Base-by-base conservation (phyloP, 2,329 filamentous ascomycete species). In the Aureobasidium musti region DNA sequence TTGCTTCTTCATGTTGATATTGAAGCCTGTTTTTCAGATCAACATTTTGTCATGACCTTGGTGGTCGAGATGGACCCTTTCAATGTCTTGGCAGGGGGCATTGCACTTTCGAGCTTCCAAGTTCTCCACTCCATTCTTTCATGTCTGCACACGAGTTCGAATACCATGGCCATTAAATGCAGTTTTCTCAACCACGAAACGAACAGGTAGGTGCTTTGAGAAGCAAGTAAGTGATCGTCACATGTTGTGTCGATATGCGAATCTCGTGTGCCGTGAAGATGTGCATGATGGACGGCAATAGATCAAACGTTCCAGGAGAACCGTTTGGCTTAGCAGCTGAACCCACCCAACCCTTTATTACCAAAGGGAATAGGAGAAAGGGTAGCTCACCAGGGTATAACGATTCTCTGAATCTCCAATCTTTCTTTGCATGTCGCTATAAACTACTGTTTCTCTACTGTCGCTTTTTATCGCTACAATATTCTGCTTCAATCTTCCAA, bases 221-320 rank as follows among this genome's bases (percentile, higher is more conserved):
- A 19, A 23, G 4, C 21, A 39, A 13, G 33, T 56, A 11, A 6
- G 13, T 28, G 47, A 23, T 26, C 7, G 33, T 8, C n/a, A 8
- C 17, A 23, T 10, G n/a, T 2, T 5, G n/a, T 30, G 10, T 35
- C 26, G 17, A 19, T 10, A 6, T 6, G 5, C 23, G 5, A n/a
- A 2, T 13, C 7, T 30, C 1, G 23, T 21, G 37, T 45, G 35
- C 35, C 54, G 39, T 30, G 26, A 57, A 57, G 33, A 39, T 7
- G 37, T 59, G 30, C 35, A 14, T 41, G 53, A 57, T 54, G 52
- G 33, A 23, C 19, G 6, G 35, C 53, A 56, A 30, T n/a, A 21
- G 43, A 7, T 45, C 19, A 35, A 63, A 41, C 59, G 59, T 52
- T 63, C 43, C 45, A 63, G 59, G 59, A 63, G 59, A 63, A 47